Percentiles rank a stretch among this genome's conserved stretches.
These are phyloP conservation scores for Pestalotiopsis sp. DNA, from an alignment of 2,329 filamentous ascomycete species.

Conservation along the genomic window DNA sequence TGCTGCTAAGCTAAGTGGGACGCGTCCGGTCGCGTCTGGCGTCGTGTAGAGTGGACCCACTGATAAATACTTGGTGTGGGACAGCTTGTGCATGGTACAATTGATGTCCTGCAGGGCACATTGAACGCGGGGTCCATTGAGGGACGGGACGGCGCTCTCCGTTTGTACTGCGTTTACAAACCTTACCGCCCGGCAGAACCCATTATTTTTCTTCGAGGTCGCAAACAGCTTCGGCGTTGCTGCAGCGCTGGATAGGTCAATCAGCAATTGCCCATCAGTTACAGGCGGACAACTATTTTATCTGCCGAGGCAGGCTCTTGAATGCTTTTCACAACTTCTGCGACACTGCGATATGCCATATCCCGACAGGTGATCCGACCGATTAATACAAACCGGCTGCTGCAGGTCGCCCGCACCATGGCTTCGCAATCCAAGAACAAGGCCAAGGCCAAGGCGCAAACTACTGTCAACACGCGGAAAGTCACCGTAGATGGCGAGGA, in stretches of 20 bases:
- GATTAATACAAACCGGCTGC: slow-evolving; percentile 10
- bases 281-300: neutral
- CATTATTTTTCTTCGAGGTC: slow-evolving; percentile 1
- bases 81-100: no score
- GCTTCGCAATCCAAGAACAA: slow-evolving; percentile 20
- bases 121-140: neutral
- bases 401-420: slow-evolving; percentile 26
- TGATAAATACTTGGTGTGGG: neutral
- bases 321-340: slow-evolving; percentile 12
- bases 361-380: slow-evolving; percentile 20
- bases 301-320: neutral
- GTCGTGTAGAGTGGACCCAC: slow-evolving; percentile 3
- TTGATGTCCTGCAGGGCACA: no score
- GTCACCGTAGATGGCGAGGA: slow-evolving; percentile 45
- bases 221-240: neutral
- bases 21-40: neutral
- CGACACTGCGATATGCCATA: slow-evolving; percentile 8
- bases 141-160: slow-evolving; percentile 4
- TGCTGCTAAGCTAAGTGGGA: neutral
- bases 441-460: slow-evolving; percentile 19
- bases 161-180: neutral
- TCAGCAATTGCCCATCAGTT: neutral
- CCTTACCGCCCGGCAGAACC: slow-evolving; percentile 12
- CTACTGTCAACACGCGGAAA: slow-evolving; percentile 30
- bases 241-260: neutral